Evolutionary conservation across 305 asterid species (phyloP), one percentile per base, ranked within the genome.

Genomic region (Caryopteris hybrid): DNA sequence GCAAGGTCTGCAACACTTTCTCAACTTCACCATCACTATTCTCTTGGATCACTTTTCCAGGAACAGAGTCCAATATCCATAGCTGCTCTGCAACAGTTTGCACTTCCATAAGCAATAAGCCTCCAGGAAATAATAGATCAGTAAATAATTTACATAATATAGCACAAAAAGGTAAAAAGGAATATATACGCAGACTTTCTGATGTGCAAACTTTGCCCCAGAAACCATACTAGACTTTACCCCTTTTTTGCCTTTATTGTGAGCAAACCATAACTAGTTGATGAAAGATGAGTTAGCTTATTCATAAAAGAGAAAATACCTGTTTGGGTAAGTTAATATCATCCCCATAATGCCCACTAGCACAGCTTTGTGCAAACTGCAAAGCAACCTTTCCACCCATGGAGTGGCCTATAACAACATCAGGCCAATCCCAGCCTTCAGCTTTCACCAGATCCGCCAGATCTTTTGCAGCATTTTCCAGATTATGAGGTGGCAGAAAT

Each of bases 351-450:
- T 74, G 80, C 16, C 96, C 96, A 41, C 75, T 74, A 68, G 84
- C 91, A 75, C 96, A 87, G 71, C 89, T 85, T 72, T 82, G 84
- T 9, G 86, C 90, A 61, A 84, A 94, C 71, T 94, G 96, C 83
- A 94, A 70, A 20, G 96, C 95, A 36, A 94, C 89, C 82, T 94
- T 94, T 8, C 99, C 99, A 17, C 99, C 99, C 91, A 93, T 74
- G 43, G 99, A 93, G 73, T 93, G 99, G 13, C 97, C 99, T 18
- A 94, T 80, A 36, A 94, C 96, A n/a, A 88, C 96, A 77, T 94
- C 97, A 11, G 97, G 99, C 91, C 90, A 91, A 61, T 75, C 77
- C 97, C 97, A 91, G 57, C 90, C 87, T 51, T 80, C 82, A 7
- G 84, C 77, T 61, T 75, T 79, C 56, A 87, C 84, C 85, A 94